Percentiles rank a stretch among this genome's conserved stretches.
phyloP scores from a whole-genome alignment of 164 flowering plant species.

The Santalum album region DNA sequence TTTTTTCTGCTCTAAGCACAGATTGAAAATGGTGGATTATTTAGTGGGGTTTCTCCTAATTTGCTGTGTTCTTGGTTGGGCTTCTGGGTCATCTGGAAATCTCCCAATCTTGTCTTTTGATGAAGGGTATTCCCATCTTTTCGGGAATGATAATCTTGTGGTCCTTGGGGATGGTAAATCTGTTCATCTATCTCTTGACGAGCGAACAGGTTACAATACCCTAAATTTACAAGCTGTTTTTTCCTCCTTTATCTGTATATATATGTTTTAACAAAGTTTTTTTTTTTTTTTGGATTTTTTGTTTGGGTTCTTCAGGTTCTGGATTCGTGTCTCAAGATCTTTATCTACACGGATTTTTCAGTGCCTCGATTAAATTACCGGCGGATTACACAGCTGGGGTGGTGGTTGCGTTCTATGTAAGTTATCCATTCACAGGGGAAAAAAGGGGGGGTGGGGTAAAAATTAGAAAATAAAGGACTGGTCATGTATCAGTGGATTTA shows the following conservation, averaged over 20 bases:
- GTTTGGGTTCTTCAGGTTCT: slow-evolving; percentile 47
- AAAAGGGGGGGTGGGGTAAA: too few relatives aligned
- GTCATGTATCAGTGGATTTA: too few relatives aligned
- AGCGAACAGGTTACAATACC: slow-evolving; percentile 51
- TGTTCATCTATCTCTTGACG: slow-evolving; percentile 58
- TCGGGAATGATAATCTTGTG: slow-evolving; percentile 68
- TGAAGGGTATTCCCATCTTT: slow-evolving; percentile 72
- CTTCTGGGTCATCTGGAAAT: slow-evolving; percentile 29
- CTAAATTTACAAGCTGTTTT: background rate
- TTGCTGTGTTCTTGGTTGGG: slow-evolving; percentile 19
- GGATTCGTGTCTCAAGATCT: slow-evolving; percentile 84
- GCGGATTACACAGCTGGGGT: slow-evolving; percentile 93
- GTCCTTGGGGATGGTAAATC: slow-evolving; percentile 62
- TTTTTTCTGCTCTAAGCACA: background rate
- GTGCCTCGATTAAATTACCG: slow-evolving; percentile 83
- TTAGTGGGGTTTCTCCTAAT: slow-evolving; percentile 12
- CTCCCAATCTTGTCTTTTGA: slow-evolving; percentile 61
- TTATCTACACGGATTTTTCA: slow-evolving; percentile 82
- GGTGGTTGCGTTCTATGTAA: slow-evolving; percentile 90
- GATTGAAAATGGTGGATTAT: slow-evolving; percentile 10
- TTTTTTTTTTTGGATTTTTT: slow-evolving; percentile 8
- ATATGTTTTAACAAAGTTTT: background rate
- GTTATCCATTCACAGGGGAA: slow-evolving; percentile 12
- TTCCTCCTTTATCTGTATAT: background rate
- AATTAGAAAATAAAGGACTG: too few relatives aligned